These are phyloP conservation scores for Rhizodiscina lignyota DNA, from an alignment of 495 filamentous ascomycete genomes.

Conservation along the genomic window DNA sequence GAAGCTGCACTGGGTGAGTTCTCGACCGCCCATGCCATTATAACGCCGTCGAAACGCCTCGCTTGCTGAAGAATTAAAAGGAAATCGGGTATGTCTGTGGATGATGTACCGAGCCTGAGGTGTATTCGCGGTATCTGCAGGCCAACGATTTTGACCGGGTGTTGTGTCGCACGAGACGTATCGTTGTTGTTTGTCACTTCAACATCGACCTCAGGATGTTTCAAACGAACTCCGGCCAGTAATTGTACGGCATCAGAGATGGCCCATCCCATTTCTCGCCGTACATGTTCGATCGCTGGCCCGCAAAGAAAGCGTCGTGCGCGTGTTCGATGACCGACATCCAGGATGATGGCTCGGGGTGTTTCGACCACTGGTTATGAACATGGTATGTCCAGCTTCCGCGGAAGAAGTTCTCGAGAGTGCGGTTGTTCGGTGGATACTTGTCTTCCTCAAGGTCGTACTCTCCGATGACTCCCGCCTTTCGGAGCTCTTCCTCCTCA, in stretches of 20 bases:
- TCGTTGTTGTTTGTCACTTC: neutral
- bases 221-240: conserved; percentile 23
- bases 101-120: neutral
- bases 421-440: conserved; percentile 37
- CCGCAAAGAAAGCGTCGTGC: conserved; percentile 35
- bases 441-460: conserved; percentile 29
- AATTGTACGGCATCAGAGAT: conserved; percentile 16
- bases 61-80: no score
- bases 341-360: conserved; percentile 40
- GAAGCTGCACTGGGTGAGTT: no score
- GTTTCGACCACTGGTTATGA: conserved; percentile 39
- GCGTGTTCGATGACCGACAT: conserved; percentile 35
- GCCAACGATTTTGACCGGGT: neutral
- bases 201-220: neutral
- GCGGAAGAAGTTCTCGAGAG: conserved; percentile 36
- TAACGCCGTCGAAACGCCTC: no score
- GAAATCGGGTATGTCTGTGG: no score
- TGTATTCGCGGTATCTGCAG: conserved; percentile 1
- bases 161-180: neutral
- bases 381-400: conserved; percentile 42
- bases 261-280: conserved; percentile 37
- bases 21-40: no score
- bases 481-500: conserved; percentile 18
- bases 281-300: conserved; percentile 30
- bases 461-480: conserved; percentile 16